phyloP scores from a whole-genome alignment of 495 filamentous ascomycete species.

The Cercophora scortea region DNA sequence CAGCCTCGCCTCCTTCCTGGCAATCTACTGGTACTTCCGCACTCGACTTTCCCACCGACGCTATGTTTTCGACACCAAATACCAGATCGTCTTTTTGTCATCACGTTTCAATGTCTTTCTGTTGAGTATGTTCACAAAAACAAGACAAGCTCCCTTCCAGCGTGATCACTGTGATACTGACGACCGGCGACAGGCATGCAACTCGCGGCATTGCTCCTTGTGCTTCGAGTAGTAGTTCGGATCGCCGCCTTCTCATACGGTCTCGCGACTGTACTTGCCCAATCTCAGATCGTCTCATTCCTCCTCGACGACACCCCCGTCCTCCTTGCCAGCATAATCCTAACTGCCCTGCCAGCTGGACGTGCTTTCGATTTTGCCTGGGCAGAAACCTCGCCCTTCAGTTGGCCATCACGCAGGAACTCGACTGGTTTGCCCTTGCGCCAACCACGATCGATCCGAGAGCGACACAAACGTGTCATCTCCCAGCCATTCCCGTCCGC shows the following conservation, averaged over 20 bases:
- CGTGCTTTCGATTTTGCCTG: constrained; percentile 21
- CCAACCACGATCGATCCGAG: not conserved
- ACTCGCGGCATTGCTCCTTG: constrained; percentile 19
- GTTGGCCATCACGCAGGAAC: not conserved
- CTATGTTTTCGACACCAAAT: constrained; percentile 22
- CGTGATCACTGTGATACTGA: constrained; percentile 1
- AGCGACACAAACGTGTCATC: constrained; percentile 2
- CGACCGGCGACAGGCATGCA: constrained; percentile 13
- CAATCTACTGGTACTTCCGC: constrained; percentile 23
- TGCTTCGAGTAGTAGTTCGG: constrained; percentile 27
- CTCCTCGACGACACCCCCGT: constrained; percentile 33
- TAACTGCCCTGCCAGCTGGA: constrained; percentile 16
- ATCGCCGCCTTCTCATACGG: constrained; percentile 24
- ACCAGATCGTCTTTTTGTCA: constrained; percentile 25
- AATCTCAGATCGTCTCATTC: constrained; percentile 19
- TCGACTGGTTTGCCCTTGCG: not conserved
- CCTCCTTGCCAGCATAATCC: constrained; percentile 21
- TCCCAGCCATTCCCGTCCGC: constrained; percentile 5
- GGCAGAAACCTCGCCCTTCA: constrained; percentile 20
- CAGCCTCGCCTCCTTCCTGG: constrained; percentile 24
- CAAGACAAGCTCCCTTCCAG: not conserved
- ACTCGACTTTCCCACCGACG: constrained; percentile 20
- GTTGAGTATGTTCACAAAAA: constrained; percentile 20
- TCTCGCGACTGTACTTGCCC: constrained; percentile 14
- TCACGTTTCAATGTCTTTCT: constrained; percentile 26